Base-by-base conservation (phyloP, 805 yeast species). In the Yueomyces sinensis region DNA sequence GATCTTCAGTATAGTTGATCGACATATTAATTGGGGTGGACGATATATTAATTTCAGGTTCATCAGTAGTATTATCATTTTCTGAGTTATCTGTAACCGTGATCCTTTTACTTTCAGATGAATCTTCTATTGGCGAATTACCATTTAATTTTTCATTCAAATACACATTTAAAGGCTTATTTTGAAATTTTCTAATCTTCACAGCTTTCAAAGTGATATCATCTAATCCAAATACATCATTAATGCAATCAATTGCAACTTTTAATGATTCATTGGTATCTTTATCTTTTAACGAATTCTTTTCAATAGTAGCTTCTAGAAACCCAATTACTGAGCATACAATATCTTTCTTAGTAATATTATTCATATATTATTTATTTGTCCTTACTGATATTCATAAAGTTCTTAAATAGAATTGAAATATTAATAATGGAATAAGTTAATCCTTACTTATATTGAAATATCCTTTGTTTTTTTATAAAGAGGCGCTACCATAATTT, bases 221-320 rank as follows among this genome's bases (percentile, higher is more conserved):
- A 20, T 20, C 11, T 7, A 20, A 11, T 20, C 11, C 2, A 20
- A 20, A 20, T 7, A 11, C 11, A 7, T 20, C 24, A 20, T 20
- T 20, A 68, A 91, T 73, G 63, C 96, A 84, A 52, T 84, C 95
- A 44, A 86, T 70, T 40, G 97, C 97, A 34, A 89, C 94, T 44
- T 86, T 95, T 46, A 89, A 66, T 9, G 95, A 83, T 46, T 91
- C 97, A 37, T 69, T 68, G 52, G 76, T 82, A 43, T 89, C 97
- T 41, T 76, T 81, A 27, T 78, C 60, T 31, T 87, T 71, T 30
- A 70, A 70, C 30, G n/a, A n/a, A n/a, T 82, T 81, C 41, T 69
- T 67, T 31, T 67, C 52, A 15, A 80, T 70, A 9, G 81, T 60
- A 14, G 62, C 48, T 46, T 72, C 68, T 46, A 91, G 67, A 56